Base-by-base conservation (phyloP, 1,284 basidiomycete species). In the Ustilago cynodontis region DNA sequence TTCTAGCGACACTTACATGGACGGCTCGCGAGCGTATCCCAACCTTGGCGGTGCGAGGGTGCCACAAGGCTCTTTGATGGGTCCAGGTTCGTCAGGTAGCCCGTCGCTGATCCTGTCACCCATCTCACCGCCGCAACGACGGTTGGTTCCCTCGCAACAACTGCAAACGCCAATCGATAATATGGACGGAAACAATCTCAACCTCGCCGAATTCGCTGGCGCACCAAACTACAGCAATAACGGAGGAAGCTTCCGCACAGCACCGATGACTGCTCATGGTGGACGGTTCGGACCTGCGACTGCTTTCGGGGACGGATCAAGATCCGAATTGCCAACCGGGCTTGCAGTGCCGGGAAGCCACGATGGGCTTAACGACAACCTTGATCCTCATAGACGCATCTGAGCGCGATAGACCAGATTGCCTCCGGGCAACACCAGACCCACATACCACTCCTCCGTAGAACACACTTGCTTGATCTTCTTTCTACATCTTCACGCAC, bases 61-160 rank as follows among this genome's bases (percentile, higher is more conserved):
- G 26, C 29, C 52, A 3, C 14, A 60, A 4, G 14, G 56, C 4
- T 57, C 56, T 3, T 13, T 66, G 47, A 33, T 67, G 43, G 56
- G 35, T 10, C n/a, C 64, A 3, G 20, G 45, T 24, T 18, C 55
- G 1, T 24, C 62, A 22, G 57, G 70, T 10, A 52, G 45, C 16
- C 45, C 45, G 6, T 60, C 70, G 20, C 41, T 43, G 0, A 14
- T 67, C n/a, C 20, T 67, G 13, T 33, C 65, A 0, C 57, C 41
- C 11, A 43, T 67, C 7, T 53, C 65, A 2, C 50, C 65, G 3
- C 41, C 53, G 11, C 60, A 59, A n/a, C 55, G 69, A 1, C 67
- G 60, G n/a, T 55, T 55, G 24, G 61, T 67, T 1, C 70, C 70
- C 16, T 72, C 70, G 24, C 70, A 72, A 18, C 70, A 72, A 14